Evolutionary conservation across 2,329 filamentous ascomycete species (phyloP).

Genomic region (Pyrenophora seminiperda): DNA sequence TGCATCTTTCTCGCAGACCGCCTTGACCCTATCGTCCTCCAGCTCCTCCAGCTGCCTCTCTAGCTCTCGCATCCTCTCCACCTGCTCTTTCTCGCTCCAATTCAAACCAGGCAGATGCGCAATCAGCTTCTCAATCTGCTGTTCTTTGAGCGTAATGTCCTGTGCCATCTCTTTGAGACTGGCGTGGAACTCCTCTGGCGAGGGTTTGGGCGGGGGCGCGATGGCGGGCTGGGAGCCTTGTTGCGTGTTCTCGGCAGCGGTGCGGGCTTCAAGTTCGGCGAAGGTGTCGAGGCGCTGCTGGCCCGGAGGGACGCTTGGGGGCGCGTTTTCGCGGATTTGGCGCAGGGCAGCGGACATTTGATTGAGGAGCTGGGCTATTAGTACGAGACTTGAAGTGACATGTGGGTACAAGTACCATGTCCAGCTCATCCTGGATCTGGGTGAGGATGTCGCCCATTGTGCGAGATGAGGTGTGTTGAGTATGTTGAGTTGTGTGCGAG

Average conservation of each 20-base stretch:
- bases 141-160: slow-evolving; percentile 78
- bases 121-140: slow-evolving; percentile 80
- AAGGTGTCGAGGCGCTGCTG: slow-evolving; percentile 49
- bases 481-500: too few relatives aligned
- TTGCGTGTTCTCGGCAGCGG: slow-evolving; percentile 27
- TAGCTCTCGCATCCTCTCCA: slow-evolving; percentile 59
- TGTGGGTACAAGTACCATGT: slow-evolving; percentile 63
- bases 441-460: slow-evolving; percentile 77
- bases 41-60: slow-evolving; percentile 51
- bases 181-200: slow-evolving; percentile 61
- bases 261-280: slow-evolving; percentile 37
- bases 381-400: background rate
- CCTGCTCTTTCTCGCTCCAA: slow-evolving; percentile 77
- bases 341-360: slow-evolving; percentile 54
- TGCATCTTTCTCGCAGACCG: slow-evolving; percentile 50
- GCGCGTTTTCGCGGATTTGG: slow-evolving; percentile 52
- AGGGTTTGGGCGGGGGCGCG: slow-evolving; percentile 18
- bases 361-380: slow-evolving; percentile 49
- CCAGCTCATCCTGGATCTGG: slow-evolving; percentile 82
- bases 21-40: slow-evolving; percentile 49
- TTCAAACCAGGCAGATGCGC: slow-evolving; percentile 76
- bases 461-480: background rate
- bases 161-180: slow-evolving; percentile 74
- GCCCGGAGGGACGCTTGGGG: slow-evolving; percentile 49
- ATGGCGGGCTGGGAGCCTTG: slow-evolving; percentile 17